Conservation (phyloP, 83 land plant species). For the Diphasiastrum complanatum region DNA sequence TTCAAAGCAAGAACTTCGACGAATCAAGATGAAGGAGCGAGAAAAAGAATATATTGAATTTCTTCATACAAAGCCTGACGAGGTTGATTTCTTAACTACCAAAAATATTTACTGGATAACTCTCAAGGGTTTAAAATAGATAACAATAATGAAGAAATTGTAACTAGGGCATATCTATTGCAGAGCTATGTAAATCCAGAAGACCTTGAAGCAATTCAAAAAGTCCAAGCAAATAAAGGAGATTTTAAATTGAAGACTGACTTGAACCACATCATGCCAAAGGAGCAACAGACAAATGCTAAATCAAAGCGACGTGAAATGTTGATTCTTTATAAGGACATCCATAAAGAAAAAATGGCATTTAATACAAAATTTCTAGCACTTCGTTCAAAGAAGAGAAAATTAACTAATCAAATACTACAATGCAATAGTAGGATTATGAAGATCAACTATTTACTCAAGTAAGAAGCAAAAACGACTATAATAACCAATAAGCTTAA, state of each 20-base stretch:
- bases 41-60: neutral
- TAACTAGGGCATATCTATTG: neutral
- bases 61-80: slow-evolving; percentile 8
- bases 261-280: slow-evolving; percentile 22
- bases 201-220: slow-evolving; percentile 25
- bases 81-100: too few species aligned
- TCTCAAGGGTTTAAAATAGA: too few species aligned
- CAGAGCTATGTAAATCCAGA: slow-evolving; percentile 33
- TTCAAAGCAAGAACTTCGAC: slow-evolving; percentile 3
- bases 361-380: slow-evolving; percentile 31
- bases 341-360: slow-evolving; percentile 26
- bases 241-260: slow-evolving; percentile 39
- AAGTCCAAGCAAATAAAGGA: slow-evolving; percentile 27
- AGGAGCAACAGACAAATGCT: slow-evolving; percentile 31
- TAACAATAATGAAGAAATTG: neutral
- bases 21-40: slow-evolving; percentile 3
- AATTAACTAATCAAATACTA: slow-evolving; percentile 8
- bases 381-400: slow-evolving; percentile 26
- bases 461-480: too few species aligned
- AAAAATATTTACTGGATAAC: too few species aligned
- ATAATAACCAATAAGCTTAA: too few species aligned
- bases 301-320: slow-evolving; percentile 31
- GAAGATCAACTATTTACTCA: slow-evolving; percentile 31
- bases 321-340: slow-evolving; percentile 27
- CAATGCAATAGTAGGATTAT: slow-evolving; percentile 18